Conservation (phyloP, 2,329 filamentous ascomycete species). For the Akanthomyces muscarius region DNA sequence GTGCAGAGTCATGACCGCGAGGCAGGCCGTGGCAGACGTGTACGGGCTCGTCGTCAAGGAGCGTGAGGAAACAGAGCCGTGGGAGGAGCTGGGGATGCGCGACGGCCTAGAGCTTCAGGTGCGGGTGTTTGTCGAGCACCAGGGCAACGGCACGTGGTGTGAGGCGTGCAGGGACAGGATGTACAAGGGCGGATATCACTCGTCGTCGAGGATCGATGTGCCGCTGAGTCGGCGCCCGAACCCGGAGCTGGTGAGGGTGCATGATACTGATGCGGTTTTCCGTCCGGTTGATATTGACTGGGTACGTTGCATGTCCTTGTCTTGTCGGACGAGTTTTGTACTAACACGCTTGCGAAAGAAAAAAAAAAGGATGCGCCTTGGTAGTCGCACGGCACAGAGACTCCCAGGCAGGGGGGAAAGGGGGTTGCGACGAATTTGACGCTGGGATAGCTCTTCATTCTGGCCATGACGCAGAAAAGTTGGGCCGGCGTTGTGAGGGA, state of each 20-base stretch:
- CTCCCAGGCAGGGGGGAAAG: no score
- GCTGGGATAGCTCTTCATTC: no score
- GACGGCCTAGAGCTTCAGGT: background rate
- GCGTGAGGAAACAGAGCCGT: background rate
- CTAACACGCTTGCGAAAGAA: no score
- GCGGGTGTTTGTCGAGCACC: background rate
- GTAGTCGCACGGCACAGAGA: no score
- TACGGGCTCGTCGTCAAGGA: background rate
- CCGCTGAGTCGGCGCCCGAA: constrained; percentile 2
- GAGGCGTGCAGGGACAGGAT: constrained; percentile 1
- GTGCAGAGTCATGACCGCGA: background rate
- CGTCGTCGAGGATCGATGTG: background rate
- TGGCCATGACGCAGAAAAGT: no score
- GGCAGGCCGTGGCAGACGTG: background rate
- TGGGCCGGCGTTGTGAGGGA: no score
- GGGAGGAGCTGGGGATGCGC: background rate
- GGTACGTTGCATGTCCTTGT: no score
- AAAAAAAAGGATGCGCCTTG: no score
- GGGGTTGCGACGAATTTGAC: no score
- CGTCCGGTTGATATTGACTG: no score
- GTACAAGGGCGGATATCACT: background rate
- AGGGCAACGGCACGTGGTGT: background rate
- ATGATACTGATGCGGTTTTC: background rate
- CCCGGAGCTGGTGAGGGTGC: constrained; percentile 9
- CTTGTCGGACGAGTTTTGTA: no score